Evolutionary conservation across 441 rosid species (phyloP), one percentile per base, ranked within the genome.

Genomic region (Biscutella laevigata): DNA sequence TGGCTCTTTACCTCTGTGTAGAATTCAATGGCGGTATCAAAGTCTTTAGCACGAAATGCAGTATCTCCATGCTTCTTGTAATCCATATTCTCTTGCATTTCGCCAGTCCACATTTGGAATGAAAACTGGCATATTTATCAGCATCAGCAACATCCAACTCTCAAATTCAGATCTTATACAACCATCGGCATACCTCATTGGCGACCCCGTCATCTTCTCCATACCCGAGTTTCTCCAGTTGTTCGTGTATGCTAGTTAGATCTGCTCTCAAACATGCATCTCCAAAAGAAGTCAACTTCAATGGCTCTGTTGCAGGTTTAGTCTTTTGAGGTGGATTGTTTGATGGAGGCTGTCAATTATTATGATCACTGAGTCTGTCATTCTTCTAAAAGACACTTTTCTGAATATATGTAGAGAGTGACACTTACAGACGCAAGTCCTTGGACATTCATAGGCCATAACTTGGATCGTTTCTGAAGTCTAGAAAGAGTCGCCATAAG

Each of bases 401-500:
- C 20, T 36, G 40, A 12, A 49, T 9, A n/a, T 12, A 13, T 28
- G 4, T 39, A 32, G 25, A 47, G 25, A 57, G 39, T 33, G 40
- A 64, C 17, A 56, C 65, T 37, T 58, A 66, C 70, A 44, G 32
- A 35, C 0, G 13, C 25, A 26, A 33, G 48, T 7, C 14, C 42
- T 59, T 52, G 51, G 64, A 42, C 59, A 51, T 29, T 50, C 19
- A 8, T 56, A 28, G 65, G 59, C 50, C 70, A 44, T 68, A 84
- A 89, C 95, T 84, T 87, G 12, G 83, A 72, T 57, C 86, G 92
- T 62, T 81, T 90, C 68, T 83, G 90, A 66, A 90, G 90, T 43
- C 88, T 74, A 47, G 74, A 21, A 13, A 90, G 89, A 51, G 85
- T 71, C 11, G 71, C 46, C 61, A 80, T 81, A 66, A 87, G 87